A percentile compares a stretch with the other conserved stretches of the same genome.
These are phyloP conservation scores for Solanum habrochaites DNA, from an alignment of 257 asterid genomes.

Conservation along the genomic window DNA sequence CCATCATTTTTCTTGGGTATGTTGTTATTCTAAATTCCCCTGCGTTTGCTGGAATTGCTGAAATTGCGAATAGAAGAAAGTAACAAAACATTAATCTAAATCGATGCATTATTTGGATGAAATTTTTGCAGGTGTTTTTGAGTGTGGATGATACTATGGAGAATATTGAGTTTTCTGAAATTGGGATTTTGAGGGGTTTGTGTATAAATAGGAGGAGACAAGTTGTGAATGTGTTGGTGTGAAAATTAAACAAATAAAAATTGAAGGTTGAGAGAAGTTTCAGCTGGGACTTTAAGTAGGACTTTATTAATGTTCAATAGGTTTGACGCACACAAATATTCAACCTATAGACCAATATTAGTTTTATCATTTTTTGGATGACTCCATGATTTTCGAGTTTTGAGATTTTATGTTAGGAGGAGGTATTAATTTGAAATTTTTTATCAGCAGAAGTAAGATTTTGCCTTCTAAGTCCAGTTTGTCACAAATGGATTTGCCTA, in stretches of 20 bases:
- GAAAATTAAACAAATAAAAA: not conserved
- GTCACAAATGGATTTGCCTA: too few species aligned
- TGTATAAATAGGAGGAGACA: not conserved
- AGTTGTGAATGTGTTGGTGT: not conserved
- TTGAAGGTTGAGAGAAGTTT: not conserved
- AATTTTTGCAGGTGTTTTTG: not conserved
- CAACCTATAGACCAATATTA: too few species aligned
- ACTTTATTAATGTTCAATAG: too few species aligned
- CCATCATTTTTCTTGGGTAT: not conserved
- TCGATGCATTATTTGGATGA: not conserved
- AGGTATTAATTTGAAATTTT: accelerated
- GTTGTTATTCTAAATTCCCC: not conserved
- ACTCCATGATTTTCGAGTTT: too few species aligned
- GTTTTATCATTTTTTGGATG: accelerated
- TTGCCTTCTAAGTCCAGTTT: too few species aligned
- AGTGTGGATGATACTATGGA: not conserved
- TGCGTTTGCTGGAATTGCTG: not conserved
- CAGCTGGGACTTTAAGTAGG: not conserved
- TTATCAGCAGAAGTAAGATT: too few species aligned
- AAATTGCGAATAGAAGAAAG: not conserved
- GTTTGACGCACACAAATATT: not conserved
- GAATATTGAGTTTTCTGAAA: not conserved
- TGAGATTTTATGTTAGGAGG: too few species aligned
- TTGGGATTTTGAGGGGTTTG: not conserved
- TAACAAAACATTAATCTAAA: not conserved